Percentiles rank a stretch among this genome's conserved stretches.
Conservation (phyloP, 2,329 filamentous ascomycete genomes). For the Gnomoniopsis smithogilvyi region DNA sequence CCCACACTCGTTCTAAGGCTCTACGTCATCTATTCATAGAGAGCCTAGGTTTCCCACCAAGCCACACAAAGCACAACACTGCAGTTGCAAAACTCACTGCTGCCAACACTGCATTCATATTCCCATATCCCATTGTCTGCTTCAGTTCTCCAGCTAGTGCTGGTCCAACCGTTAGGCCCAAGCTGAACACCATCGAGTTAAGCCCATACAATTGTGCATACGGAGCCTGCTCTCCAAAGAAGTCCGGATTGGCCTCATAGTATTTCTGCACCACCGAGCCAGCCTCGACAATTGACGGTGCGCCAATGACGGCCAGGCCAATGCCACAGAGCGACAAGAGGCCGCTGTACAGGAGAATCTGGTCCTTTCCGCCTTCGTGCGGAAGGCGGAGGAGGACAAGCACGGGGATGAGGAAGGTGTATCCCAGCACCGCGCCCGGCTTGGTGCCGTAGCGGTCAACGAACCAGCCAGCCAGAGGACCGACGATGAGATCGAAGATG, state of each 20-base stretch:
- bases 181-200: conserved; percentile 60
- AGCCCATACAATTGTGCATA: conserved; percentile 66
- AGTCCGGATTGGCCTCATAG: conserved; percentile 49
- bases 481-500: conserved; percentile 32
- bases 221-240: conserved; percentile 54
- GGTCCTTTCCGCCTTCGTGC: conserved; percentile 6
- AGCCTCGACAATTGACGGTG: conserved; percentile 54
- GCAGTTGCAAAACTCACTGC: conserved; percentile 41
- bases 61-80: conserved; percentile 38
- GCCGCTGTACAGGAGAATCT: conserved; percentile 8
- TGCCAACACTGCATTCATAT: conserved; percentile 53
- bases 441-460: conserved; percentile 36
- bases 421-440: conserved; percentile 29
- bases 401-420: conserved; percentile 11
- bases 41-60: conserved; percentile 39
- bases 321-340: conserved; percentile 33
- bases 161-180: conserved; percentile 58
- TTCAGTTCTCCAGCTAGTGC: conserved; percentile 50
- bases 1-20: background rate
- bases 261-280: conserved; percentile 53
- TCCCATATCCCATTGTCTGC: conserved; percentile 51
- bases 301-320: conserved; percentile 50
- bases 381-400: conserved; percentile 12
- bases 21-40: conserved; percentile 24
- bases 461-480: conserved; percentile 30